Evolutionary conservation across 306 rosid species (phyloP).

Genomic region (Vigna reflexopilosa): DNA sequence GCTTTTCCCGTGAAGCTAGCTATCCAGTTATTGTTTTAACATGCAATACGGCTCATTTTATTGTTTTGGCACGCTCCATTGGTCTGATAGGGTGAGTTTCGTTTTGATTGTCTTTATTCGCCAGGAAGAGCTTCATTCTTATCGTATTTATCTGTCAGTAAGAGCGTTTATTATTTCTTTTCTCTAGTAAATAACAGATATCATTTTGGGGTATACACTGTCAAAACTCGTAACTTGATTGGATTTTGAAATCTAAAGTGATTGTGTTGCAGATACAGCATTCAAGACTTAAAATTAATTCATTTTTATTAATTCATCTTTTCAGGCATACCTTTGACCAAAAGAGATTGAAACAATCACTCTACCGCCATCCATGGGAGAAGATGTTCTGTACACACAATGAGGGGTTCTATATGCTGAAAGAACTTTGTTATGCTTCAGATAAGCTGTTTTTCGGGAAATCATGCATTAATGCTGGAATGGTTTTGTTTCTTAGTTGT

Average conservation of each 20-base stretch:
- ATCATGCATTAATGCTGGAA: conserved; percentile 38
- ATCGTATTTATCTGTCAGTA: background rate
- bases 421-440: conserved; percentile 35
- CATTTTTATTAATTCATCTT: conserved; percentile 35
- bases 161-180: background rate
- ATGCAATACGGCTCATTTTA: conserved; percentile 23
- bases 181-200: background rate
- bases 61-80: conserved; percentile 82
- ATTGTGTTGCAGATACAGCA: background rate
- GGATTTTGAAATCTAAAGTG: background rate
- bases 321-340: conserved; percentile 93
- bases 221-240: background rate
- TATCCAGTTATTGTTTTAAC: conserved; percentile 25
- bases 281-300: conserved; percentile 21
- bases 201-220: background rate
- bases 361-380: conserved; percentile 99
- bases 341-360: conserved; percentile 92
- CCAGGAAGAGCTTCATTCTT: conserved; percentile 23
- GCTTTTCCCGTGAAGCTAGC: conserved; percentile 22
- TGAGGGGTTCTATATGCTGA: conserved; percentile 49
- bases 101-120: background rate
- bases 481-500: conserved; percentile 25
- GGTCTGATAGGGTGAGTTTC: conserved; percentile 87
- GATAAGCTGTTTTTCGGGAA: conserved; percentile 35
- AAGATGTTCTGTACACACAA: conserved; percentile 90